These are phyloP conservation scores for Ophiosphaerella narmari DNA, from an alignment of 2,329 filamentous ascomycete species.

Conservation along the genomic window DNA sequence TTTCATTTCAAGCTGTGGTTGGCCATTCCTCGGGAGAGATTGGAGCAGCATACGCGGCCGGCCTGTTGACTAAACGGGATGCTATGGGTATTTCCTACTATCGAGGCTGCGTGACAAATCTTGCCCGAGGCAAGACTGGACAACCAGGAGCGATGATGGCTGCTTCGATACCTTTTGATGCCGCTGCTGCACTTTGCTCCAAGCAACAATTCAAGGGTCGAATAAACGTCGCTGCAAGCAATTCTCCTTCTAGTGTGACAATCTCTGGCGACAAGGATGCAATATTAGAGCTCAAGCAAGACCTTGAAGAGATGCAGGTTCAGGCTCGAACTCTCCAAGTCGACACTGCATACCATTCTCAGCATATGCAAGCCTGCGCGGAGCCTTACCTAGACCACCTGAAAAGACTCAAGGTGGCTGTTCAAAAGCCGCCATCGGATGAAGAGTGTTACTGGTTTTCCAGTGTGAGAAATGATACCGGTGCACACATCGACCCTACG, in stretches of 20 bases:
- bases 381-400: too few species aligned
- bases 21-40: constrained; percentile 52
- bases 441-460: too few species aligned
- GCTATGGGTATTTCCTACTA: constrained; percentile 28
- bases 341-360: too few species aligned
- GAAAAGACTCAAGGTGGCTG: too few species aligned
- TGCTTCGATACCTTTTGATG: constrained; percentile 1
- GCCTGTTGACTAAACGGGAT: constrained; percentile 15
- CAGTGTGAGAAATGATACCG: too few species aligned
- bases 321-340: too few species aligned
- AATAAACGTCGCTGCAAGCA: constrained; percentile 16
- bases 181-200: neutral
- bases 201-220: neutral
- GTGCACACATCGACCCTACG: too few species aligned
- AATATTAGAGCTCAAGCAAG: neutral
- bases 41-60: constrained; percentile 44
- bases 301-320: constrained; percentile 7
- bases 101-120: constrained; percentile 13
- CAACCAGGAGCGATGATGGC: constrained; percentile 9
- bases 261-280: constrained; percentile 20
- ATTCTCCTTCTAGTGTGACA: constrained; percentile 16
- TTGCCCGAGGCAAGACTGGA: neutral
- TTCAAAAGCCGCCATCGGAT: too few species aligned
- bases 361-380: too few species aligned
- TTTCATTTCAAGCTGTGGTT: constrained; percentile 41